Percentiles rank a stretch among this genome's conserved stretches.
Conservation (phyloP, 2,329 filamentous ascomycete species). For the Phymatotrichopsis omnivora region DNA sequence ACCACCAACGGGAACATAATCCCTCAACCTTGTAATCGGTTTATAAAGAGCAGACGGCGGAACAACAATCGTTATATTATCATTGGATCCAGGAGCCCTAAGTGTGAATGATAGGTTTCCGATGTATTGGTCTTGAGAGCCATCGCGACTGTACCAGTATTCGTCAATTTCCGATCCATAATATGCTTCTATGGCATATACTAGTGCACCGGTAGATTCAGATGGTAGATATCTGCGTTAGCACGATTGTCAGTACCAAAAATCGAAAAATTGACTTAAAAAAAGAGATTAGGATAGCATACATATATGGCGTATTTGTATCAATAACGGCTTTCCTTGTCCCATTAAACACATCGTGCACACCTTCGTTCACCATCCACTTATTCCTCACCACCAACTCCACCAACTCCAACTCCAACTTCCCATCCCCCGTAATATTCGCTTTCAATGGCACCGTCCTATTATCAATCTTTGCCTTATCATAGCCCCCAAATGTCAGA, state of each 20-base stretch:
- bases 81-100: constrained; percentile 13
- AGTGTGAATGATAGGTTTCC: constrained; percentile 26
- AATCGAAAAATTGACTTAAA: no score
- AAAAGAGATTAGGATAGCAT: no score
- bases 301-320: constrained; percentile 25
- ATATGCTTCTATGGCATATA: constrained; percentile 8
- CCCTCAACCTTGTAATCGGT: constrained; percentile 12
- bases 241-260: no score
- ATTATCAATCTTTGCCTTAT: constrained; percentile 21
- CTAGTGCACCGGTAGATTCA: constrained; percentile 6
- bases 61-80: constrained; percentile 18
- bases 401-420: constrained; percentile 17
- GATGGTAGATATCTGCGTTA: constrained; percentile 22
- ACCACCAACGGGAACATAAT: constrained; percentile 15
- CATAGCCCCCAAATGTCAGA: constrained; percentile 25
- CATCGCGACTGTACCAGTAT: no score
- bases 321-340: constrained; percentile 21
- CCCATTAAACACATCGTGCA: constrained; percentile 16
- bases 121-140: constrained; percentile 9
- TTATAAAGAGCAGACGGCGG: constrained; percentile 23
- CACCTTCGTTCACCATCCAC: constrained; percentile 1
- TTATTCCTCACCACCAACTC: constrained; percentile 13
- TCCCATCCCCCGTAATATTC: constrained; percentile 18
- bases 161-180: no score
- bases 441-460: constrained; percentile 14